Evolutionary conservation across 179 eudicot species (phyloP), one percentile per base, ranked within the genome.

Genomic region (Patellifolia procumbens): DNA sequence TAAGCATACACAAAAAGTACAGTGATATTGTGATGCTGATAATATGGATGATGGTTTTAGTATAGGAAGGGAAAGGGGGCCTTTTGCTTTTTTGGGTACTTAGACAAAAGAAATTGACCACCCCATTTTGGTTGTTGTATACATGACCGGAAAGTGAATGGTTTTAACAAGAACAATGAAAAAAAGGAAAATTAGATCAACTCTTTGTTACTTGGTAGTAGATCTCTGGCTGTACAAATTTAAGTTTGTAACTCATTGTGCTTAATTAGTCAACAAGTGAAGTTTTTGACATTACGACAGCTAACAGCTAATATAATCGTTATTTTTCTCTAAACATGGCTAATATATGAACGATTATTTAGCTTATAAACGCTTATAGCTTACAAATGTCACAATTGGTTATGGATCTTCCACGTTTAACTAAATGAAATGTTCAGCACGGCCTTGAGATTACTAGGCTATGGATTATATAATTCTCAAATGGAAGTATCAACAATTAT

Each of bases 21-120:
- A 78, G 81, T 48, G 60, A 81, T 58, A 72, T n/a, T 81, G 81
- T 78, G 84, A 74, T 82, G 84, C 84, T 78, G 73, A 69, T 78
- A 56, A 80, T 61, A 71, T 76, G 78, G 63, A 70, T 52, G 24
- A 62, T 74, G 68, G n/a, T n/a, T 74, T 66, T 82, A 78, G 85
- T 64, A 74, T 82, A 78, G 79, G 73, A 65, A 24, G 60, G 46
- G 29, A 37, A 35, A 7, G 37, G 76, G 76, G 9, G 43, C 6
- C 60, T 56, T 70, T 70, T 26, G 76, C 48, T 76, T 69, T 81
- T 78, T 55, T 64, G 76, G 76, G 71, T 68, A 69, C 61, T 78
- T 78, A 53, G 75, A 48, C 22, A 7, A 68, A 28, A 71, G 45
- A 45, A 69, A 69, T 32, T 74, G 64, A 72, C 69, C 76, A 55